A percentile compares a stretch with the other conserved stretches of the same genome.
These are phyloP conservation scores for Trichoderma afroharzianum DNA, from an alignment of 2,329 filamentous ascomycete species.

Conservation along the genomic window DNA sequence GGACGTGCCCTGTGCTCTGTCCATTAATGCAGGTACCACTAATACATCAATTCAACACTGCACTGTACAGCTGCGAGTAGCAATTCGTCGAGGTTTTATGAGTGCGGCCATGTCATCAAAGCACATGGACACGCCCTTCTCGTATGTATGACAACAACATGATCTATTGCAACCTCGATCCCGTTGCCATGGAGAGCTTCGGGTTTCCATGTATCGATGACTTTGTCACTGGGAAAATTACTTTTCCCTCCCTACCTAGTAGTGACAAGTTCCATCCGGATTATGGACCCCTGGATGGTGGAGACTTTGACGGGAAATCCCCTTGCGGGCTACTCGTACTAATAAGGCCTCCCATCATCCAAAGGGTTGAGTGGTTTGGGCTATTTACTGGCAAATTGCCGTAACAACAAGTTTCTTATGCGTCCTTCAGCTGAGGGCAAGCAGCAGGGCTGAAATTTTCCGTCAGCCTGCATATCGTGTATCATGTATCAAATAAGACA, in stretches of 20 bases:
- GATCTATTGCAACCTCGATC: neutral
- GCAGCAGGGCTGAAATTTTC: slow-evolving; percentile 3
- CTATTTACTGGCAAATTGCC: neutral
- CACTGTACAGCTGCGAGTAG: neutral
- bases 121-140: neutral
- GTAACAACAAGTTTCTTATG: slow-evolving; percentile 3
- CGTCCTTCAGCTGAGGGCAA: slow-evolving; percentile 1
- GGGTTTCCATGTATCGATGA: neutral
- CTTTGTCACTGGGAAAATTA: neutral
- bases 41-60: neutral
- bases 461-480: slow-evolving; percentile 2
- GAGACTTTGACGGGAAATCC: neutral
- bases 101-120: neutral
- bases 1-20: neutral
- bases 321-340: neutral
- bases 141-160: neutral
- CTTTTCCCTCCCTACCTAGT: neutral
- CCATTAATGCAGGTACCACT: neutral
- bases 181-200: neutral
- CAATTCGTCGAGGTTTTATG: neutral
- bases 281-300: neutral
- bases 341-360: slow-evolving; percentile 2
- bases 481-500: neutral
- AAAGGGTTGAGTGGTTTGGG: slow-evolving; percentile 2
- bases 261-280: neutral